These are phyloP conservation scores for Pichiaceae sp. DNA, from an alignment of 1,139 yeast genomes.

Conservation along the genomic window DNA sequence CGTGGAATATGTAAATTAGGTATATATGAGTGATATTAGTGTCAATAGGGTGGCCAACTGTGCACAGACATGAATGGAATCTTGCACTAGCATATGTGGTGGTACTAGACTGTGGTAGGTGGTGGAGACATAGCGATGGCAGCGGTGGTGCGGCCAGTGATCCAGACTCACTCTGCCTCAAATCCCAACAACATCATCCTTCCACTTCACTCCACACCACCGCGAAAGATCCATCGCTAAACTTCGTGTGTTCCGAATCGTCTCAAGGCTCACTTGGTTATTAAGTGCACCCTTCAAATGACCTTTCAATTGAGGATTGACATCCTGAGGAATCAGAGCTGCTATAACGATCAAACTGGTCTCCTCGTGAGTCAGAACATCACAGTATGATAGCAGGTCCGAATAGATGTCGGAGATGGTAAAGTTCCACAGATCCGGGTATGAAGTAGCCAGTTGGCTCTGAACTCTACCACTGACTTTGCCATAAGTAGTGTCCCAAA, in stretches of 20 bases:
- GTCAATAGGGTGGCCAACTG: too few species aligned
- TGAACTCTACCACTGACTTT: constrained; percentile 64
- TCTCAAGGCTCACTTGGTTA: constrained; percentile 63
- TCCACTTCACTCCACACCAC: constrained; percentile 73
- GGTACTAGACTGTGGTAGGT: too few species aligned
- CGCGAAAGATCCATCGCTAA: constrained; percentile 59
- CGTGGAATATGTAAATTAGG: too few species aligned
- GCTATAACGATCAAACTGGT: constrained; percentile 75
- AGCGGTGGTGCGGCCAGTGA: too few species aligned
- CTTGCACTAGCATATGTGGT: too few species aligned
- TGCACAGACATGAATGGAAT: too few species aligned
- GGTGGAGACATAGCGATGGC: too few species aligned
- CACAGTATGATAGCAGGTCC: constrained; percentile 64
- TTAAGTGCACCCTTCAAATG: constrained; percentile 81
- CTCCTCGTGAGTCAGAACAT: constrained; percentile 55
- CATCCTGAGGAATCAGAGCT: constrained; percentile 84
- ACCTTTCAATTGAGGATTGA: constrained; percentile 89
- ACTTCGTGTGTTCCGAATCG: constrained; percentile 49
- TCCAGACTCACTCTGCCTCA: too few species aligned
- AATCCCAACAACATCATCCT: constrained; percentile 37
- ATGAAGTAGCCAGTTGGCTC: constrained; percentile 61
- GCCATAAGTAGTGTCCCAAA: constrained; percentile 71
- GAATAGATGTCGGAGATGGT: constrained; percentile 71
- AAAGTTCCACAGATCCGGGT: constrained; percentile 78
- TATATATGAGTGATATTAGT: too few species aligned